Base-by-base conservation (phyloP, 2,329 filamentous ascomycete genomes). In the Aureobasidium mangrovei region DNA sequence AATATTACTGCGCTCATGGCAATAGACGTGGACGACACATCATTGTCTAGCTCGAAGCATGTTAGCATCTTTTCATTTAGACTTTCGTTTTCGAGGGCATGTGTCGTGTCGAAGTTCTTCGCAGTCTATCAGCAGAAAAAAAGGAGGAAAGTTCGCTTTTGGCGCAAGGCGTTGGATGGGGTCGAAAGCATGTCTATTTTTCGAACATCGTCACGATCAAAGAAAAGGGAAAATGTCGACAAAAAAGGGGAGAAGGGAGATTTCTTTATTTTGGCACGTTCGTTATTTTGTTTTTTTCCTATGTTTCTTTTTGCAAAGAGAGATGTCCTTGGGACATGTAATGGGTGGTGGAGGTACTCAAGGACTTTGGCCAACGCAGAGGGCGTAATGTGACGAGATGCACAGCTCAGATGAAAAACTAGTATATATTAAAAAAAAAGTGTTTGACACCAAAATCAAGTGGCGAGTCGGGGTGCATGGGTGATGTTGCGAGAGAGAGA, bases 121-220 rank as follows among this genome's bases (percentile, higher is more conserved):
- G 9, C 49, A 39, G 39, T 53, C 40, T 44, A 43, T 31, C 40
- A 31, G n/a, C 7, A 35, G 7, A 53, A 12, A 24, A 53, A 43
- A 51, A 51, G 46, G 47, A 51, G 47, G 47, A 35, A 48, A 51
- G 31, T 29, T 51, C 36, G 47, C 29, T 51, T 27, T 42, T 31
- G 49, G 39, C 49, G 49, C 40, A 43, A 53, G 48, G 26, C 49
- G 39, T 53, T 44, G 49, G 49, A 53, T 53, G 49, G 40, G 36
- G 29, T 32, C 8, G 12, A 44, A 43, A 28, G 18, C 31, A n/a
- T 18, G 27, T 38, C 3, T 10, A 53, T 53, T 8, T 44, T 31
- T 53, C 40, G 40, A 29, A 42, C 35, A 10, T 49, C 27, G 33
- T 18, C 29, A 42, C 3, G 24, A 41, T 27, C 2, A 31, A 27